Percentiles rank a stretch among this genome's conserved stretches.
phyloP scores from a whole-genome alignment of 306 rosid species.

The Begonia loranthoides region DNA sequence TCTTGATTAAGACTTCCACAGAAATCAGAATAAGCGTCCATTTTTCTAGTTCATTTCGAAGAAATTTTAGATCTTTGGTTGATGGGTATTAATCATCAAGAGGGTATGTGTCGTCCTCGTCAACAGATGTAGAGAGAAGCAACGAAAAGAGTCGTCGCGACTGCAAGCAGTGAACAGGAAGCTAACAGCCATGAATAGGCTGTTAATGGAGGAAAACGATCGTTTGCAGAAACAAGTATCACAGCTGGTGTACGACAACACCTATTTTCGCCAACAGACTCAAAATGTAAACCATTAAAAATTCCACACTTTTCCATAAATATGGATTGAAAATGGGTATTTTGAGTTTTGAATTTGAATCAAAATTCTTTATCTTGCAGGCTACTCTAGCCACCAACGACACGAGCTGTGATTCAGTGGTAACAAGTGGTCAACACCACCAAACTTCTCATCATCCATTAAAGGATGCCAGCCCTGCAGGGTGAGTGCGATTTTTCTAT shows the following conservation, averaged over 20 bases:
- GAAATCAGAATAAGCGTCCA: too few relatives aligned
- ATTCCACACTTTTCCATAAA: background rate
- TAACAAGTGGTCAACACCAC: constrained; percentile 82
- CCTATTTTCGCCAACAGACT: constrained; percentile 87
- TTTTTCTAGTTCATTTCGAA: too few relatives aligned
- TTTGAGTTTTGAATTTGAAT: constrained; percentile 6
- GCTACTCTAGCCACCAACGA: constrained; percentile 70
- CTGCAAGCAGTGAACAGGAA: constrained; percentile 86
- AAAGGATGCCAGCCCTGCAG: constrained; percentile 99
- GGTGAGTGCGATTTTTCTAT: constrained; percentile 34
- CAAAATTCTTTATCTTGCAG: constrained; percentile 20
- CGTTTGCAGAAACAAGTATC: constrained; percentile 97
- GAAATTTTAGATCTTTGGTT: too few relatives aligned
- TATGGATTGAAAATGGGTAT: background rate
- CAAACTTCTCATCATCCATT: constrained; percentile 97
- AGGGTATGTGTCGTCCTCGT: too few relatives aligned
- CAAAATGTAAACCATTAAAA: constrained; percentile 40
- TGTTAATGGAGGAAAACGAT: constrained; percentile 96
- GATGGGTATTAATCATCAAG: too few relatives aligned
- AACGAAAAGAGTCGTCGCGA: constrained; percentile 90
- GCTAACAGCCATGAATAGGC: constrained; percentile 91
- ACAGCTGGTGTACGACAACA: constrained; percentile 82
- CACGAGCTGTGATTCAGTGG: constrained; percentile 96
- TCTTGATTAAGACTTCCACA: background rate
- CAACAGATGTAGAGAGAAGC: constrained; percentile 92